phyloP scores from a whole-genome alignment of 306 rosid species.

The Prunus fruticosa region DNA sequence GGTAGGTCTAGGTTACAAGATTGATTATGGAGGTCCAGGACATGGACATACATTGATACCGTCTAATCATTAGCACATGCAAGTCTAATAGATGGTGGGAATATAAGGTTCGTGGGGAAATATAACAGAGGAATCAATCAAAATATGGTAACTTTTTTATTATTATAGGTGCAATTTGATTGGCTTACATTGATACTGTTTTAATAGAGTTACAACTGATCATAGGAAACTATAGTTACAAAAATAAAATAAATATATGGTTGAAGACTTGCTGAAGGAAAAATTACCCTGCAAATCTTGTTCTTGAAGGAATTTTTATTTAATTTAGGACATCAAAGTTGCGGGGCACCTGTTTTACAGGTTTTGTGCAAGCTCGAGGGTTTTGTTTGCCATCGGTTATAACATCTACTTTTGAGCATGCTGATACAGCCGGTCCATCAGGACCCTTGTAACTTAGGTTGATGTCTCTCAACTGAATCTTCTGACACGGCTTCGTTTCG shows the following conservation, averaged over 20 bases:
- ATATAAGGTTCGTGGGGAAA: too few relatives aligned
- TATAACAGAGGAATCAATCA: too few relatives aligned
- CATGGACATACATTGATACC: too few relatives aligned
- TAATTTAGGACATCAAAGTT: too few relatives aligned
- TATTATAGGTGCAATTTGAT: not conserved
- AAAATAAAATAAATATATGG: not conserved
- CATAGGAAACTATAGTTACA: not conserved
- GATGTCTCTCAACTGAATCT: constrained; percentile 13
- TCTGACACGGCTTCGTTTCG: constrained; percentile 12
- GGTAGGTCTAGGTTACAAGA: too few relatives aligned
- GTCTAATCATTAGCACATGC: too few relatives aligned
- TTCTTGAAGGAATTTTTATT: too few relatives aligned
- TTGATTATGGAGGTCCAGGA: too few relatives aligned
- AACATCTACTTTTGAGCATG: not conserved
- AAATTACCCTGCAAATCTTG: not conserved
- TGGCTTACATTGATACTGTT: not conserved
- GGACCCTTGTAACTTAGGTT: not conserved
- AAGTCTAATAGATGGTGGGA: too few relatives aligned
- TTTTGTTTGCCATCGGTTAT: not conserved
- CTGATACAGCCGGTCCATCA: constrained; percentile 3
- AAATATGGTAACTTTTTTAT: too few relatives aligned
- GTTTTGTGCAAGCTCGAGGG: not conserved
- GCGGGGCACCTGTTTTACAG: too few relatives aligned
- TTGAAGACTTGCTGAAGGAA: not conserved
- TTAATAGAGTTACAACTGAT: not conserved